Evolutionary conservation across 768 basidiomycete genomes (phyloP).

Genomic region (Kwoniella botswanensis): DNA sequence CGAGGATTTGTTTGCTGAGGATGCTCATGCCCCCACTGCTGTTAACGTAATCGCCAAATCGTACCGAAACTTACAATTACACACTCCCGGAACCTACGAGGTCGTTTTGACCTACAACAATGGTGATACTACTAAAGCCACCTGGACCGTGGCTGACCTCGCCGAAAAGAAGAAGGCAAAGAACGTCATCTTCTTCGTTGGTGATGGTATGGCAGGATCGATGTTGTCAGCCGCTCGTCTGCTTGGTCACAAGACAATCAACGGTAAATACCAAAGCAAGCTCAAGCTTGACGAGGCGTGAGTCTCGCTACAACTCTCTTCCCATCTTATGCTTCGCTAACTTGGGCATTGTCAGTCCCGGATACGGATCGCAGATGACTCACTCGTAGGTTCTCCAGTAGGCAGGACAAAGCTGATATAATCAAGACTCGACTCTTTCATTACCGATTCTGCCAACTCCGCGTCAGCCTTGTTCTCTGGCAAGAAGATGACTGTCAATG

Average conservation of each 20-base stretch:
- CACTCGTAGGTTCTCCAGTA: constrained; percentile 36
- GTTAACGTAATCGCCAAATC: constrained; percentile 59
- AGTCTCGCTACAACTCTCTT: neutral
- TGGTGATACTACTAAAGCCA: constrained; percentile 52
- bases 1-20: constrained; percentile 56
- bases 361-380: constrained; percentile 57
- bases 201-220: constrained; percentile 45
- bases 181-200: constrained; percentile 59
- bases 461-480: constrained; percentile 59
- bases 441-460: constrained; percentile 60
- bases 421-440: constrained; percentile 50
- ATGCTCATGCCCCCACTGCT: constrained; percentile 46
- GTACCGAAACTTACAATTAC: constrained; percentile 57
- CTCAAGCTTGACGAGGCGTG: constrained; percentile 46
- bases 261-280: constrained; percentile 56
- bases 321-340: constrained; percentile 1
- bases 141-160: constrained; percentile 55
- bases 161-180: constrained; percentile 53
- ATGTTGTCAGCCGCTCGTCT: constrained; percentile 59
- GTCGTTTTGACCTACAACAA: constrained; percentile 56
- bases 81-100: constrained; percentile 56
- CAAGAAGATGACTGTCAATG: constrained; percentile 58
- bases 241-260: constrained; percentile 59
- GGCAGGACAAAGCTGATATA: neutral
- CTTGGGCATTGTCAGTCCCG: constrained; percentile 11